These are phyloP conservation scores for Trypanosoma brucei DNA, from an alignment of 208 protist genomes.

Conservation along the genomic window DNA sequence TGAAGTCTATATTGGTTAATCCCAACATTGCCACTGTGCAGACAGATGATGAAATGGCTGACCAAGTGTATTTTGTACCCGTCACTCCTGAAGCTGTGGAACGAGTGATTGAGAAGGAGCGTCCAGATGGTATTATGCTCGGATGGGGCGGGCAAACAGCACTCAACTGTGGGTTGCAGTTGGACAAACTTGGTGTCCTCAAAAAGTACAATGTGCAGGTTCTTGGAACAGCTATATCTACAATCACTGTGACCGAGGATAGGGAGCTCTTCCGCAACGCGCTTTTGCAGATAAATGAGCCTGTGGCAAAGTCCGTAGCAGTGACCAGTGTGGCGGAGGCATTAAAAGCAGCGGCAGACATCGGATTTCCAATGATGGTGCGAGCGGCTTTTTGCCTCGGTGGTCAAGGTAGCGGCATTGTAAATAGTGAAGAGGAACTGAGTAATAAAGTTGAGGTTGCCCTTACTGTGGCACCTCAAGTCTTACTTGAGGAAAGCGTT, in stretches of 20 bases:
- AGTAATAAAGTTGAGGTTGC: conserved; percentile 77
- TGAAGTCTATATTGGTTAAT: conserved; percentile 98
- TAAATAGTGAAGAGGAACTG: conserved; percentile 81
- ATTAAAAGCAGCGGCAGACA: conserved; percentile 49
- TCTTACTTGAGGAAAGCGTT: conserved; percentile 96
- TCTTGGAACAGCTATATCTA: conserved; percentile 92
- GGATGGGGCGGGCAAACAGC: conserved; percentile 98
- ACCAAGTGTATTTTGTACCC: conserved; percentile 97
- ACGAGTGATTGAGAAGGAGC: conserved; percentile 93
- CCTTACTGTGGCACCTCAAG: conserved; percentile 90
- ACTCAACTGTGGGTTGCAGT: conserved; percentile 97
- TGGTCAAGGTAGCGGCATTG: conserved; percentile 97
- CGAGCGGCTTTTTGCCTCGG: conserved; percentile 97
- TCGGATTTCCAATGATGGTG: conserved; percentile 97
- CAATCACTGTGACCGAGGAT: conserved; percentile 97
- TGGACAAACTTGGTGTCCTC: conserved; percentile 90
- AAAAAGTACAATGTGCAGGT: conserved; percentile 93
- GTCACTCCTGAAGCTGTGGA: conserved; percentile 92
- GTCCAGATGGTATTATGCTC: conserved; percentile 94
- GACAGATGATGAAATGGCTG: conserved; percentile 95
- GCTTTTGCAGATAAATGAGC: conserved; percentile 95
- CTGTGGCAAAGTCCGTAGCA: conserved; percentile 77
- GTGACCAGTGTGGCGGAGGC: conserved; percentile 76
- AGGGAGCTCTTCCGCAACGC: conserved; percentile 96
- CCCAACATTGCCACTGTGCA: conserved; percentile 99